Conservation (phyloP, 2,329 filamentous ascomycete genomes). For the Trichophyton schoenleinii region DNA sequence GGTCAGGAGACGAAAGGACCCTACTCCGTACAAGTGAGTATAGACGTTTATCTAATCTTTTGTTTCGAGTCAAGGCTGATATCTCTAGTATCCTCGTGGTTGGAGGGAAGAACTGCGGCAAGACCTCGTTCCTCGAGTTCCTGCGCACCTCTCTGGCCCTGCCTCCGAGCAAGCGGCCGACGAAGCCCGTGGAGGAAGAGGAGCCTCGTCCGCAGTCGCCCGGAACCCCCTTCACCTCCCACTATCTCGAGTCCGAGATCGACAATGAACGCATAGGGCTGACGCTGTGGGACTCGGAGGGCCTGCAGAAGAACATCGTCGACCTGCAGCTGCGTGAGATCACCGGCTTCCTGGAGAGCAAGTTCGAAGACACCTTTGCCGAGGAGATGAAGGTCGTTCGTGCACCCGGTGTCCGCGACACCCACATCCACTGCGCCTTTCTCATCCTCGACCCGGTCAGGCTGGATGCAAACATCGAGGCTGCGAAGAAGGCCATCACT, state of each 20-base stretch:
- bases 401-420: constrained; percentile 84
- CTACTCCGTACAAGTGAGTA: constrained; percentile 94
- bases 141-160: constrained; percentile 74
- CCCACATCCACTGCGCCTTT: constrained; percentile 93
- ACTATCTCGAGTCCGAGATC: constrained; percentile 89
- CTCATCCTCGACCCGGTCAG: constrained; percentile 77
- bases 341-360: constrained; percentile 84
- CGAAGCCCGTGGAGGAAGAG: constrained; percentile 46
- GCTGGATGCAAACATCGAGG: constrained; percentile 68
- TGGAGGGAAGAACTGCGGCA: constrained; percentile 75
- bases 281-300: constrained; percentile 93
- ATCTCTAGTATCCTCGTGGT: constrained; percentile 69
- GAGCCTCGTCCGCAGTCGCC: constrained; percentile 42
- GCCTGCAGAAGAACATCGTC: constrained; percentile 85
- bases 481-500: constrained; percentile 46
- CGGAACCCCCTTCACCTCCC: constrained; percentile 60
- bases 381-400: constrained; percentile 97
- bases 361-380: constrained; percentile 93
- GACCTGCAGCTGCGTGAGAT: constrained; percentile 90
- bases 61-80: not conserved
- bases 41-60: not conserved
- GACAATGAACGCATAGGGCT: constrained; percentile 82
- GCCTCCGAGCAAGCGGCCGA: constrained; percentile 61
- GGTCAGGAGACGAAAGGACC: constrained; percentile 88
- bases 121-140: constrained; percentile 95